phyloP scores from a whole-genome alignment of 768 basidiomycete genomes.

The Clavaria fumosa region DNA sequence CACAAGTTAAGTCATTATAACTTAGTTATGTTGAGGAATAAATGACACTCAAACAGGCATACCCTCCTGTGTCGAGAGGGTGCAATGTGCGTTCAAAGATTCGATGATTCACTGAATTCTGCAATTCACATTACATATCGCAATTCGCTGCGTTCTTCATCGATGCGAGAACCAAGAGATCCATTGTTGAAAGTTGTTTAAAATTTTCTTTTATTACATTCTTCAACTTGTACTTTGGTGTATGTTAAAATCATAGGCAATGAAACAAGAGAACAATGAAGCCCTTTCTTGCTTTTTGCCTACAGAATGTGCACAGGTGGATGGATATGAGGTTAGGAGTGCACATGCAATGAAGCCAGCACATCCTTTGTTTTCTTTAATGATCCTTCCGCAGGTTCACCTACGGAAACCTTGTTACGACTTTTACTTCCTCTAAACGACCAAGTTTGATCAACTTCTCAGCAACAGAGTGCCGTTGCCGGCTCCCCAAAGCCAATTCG shows the following conservation, averaged over 20 bases:
- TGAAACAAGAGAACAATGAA: conserved; percentile 11
- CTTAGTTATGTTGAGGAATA: conserved; percentile 62
- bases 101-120: conserved; percentile 73
- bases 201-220: conserved; percentile 16
- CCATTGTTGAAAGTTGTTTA: conserved; percentile 37
- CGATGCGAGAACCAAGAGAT: conserved; percentile 69
- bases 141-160: conserved; percentile 73
- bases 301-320: conserved; percentile 34
- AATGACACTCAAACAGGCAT: conserved; percentile 68
- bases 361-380: conserved; percentile 28
- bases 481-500: conserved; percentile 60
- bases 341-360: conserved; percentile 21
- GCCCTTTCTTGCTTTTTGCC: no score
- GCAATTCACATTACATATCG: conserved; percentile 76
- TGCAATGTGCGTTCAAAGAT: conserved; percentile 74
- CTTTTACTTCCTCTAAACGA: conserved; percentile 79
- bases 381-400: conserved; percentile 75
- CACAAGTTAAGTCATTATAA: conserved; percentile 80
- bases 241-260: conserved; percentile 18
- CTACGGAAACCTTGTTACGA: conserved; percentile 72
- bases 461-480: conserved; percentile 29
- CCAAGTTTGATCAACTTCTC: conserved; percentile 60
- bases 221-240: conserved; percentile 14
- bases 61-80: conserved; percentile 60
- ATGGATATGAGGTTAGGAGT: conserved; percentile 23